phyloP scores from a whole-genome alignment of 345 rosid genomes.

The Gossypium anomalum region DNA sequence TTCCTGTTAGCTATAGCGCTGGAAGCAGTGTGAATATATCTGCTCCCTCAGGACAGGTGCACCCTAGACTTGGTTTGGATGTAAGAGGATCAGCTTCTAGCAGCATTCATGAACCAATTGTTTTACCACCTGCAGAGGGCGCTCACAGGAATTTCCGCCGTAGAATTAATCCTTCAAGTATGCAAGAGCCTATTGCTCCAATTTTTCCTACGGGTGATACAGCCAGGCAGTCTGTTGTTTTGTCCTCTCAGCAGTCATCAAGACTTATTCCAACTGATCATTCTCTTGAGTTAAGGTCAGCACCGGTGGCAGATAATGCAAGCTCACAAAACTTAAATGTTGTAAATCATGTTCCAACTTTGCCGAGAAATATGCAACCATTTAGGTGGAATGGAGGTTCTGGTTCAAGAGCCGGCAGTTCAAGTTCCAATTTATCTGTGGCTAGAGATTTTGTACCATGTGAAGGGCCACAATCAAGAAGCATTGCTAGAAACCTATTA shows the following conservation, averaged over 20 bases:
- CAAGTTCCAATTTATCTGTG: conserved; percentile 35
- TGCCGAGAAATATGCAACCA: conserved; percentile 48
- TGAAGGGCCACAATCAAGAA: conserved; percentile 46
- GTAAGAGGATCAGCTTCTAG: conserved; percentile 40
- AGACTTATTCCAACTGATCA: conserved; percentile 43
- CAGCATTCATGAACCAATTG: conserved; percentile 32
- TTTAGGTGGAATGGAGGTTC: conserved; percentile 53
- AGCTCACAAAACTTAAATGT: conserved; percentile 34
- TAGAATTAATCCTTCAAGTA: conserved; percentile 52
- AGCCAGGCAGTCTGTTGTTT: conserved; percentile 35
- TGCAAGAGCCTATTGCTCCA: conserved; percentile 35
- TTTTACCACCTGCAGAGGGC: conserved; percentile 36
- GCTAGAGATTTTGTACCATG: conserved; percentile 32
- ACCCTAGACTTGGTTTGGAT: conserved; percentile 45
- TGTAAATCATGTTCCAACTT: conserved; percentile 40
- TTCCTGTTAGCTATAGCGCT: conserved; percentile 29
- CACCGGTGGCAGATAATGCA: conserved; percentile 30
- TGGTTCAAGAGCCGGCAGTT: conserved; percentile 35
- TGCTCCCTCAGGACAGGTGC: conserved; percentile 36
- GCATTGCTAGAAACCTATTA: conserved; percentile 31
- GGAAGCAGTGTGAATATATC: conserved; percentile 38
- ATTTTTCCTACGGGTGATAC: conserved; percentile 44
- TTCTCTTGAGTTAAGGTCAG: conserved; percentile 39
- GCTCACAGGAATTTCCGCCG: conserved; percentile 54
- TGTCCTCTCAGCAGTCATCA: conserved; percentile 40